Base-by-base conservation (phyloP, 1,284 basidiomycete species). In the Microbotryum lychnidis-dioicae region DNA sequence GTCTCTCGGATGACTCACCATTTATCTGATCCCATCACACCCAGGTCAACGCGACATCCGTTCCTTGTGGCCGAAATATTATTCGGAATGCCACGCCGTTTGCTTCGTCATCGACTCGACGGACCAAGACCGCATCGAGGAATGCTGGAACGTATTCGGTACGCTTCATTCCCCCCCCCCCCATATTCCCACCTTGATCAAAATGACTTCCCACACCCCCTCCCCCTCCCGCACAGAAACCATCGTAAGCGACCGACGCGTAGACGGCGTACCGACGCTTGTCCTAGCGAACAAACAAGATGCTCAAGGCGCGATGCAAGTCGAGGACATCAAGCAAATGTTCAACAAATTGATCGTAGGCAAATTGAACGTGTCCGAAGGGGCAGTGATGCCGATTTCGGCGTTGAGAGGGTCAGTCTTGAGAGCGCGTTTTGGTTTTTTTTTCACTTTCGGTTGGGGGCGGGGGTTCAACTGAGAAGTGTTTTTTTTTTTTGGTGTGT, bases 81-180 rank as follows among this genome's bases (percentile, higher is more conserved):
- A 93, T 73, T 87, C 90, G 62, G 89, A 94, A 73, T 93, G 90
- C 70, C 91, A 97, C 74, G 91, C 91, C 10, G 89, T 96, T 50
- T 89, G 87, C 33, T 94, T 89, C 71, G 87, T 94, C 55, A 84
- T 96, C 55, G 91, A 96, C 73, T 90, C 90, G 6, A 83, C 86
- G 61, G 91, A 96, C 78, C 80, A 86, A 56, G 88, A 88, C 70
- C 79, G 91, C 46, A 76, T 96, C 50, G 83, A 85, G 59, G 91
- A 94, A 77, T 88, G 88, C 16, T 96, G 91, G 91, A 87, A 90
- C 68, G 91, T 91, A 7, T 96, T 97, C 72, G 90, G 91, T 92
- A 76, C 48, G 64, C 33, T 2, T 27, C 10, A 31, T 27, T 6
- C 4, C 27, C 27, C 27, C 27, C 27, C 27, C 23, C 23, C 23